phyloP scores from a whole-genome alignment of 1,139 yeast species.

The Geotrichum candidum region DNA sequence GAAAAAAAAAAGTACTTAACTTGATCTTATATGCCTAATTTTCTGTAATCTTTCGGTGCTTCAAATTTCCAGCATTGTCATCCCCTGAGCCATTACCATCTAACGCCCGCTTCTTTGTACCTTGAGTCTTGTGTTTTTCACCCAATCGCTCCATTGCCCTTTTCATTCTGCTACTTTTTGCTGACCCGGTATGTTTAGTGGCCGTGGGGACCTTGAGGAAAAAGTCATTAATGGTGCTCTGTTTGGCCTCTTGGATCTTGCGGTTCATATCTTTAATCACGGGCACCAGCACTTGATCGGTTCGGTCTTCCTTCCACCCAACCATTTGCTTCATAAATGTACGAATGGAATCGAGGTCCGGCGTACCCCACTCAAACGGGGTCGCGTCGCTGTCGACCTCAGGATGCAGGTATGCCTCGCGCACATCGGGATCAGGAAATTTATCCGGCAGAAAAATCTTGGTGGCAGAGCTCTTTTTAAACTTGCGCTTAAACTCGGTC shows the following conservation, averaged over 20 bases:
- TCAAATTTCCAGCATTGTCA: background rate
- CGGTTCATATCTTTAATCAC: constrained; percentile 68
- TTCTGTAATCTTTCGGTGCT: background rate
- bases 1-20: no score
- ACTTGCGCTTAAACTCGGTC: constrained; percentile 36
- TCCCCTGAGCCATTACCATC: background rate
- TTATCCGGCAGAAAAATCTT: constrained; percentile 55
- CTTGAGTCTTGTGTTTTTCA: background rate
- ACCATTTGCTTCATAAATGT: constrained; percentile 25
- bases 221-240: background rate
- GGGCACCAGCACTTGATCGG: constrained; percentile 87
- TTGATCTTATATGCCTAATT: no score
- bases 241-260: background rate
- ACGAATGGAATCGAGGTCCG: constrained; percentile 74
- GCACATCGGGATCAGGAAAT: constrained; percentile 68
- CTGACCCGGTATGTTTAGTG: background rate
- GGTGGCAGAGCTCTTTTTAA: constrained; percentile 55
- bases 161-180: constrained; percentile 6
- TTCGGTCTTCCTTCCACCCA: constrained; percentile 40
- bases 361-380: constrained; percentile 83
- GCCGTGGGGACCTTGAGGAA: background rate
- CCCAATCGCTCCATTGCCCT: constrained; percentile 8
- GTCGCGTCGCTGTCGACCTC: constrained; percentile 78
- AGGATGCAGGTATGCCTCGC: constrained; percentile 69
- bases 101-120: background rate